Base-by-base conservation (phyloP, 352 stramenopile species). In the Pythium aristosporum region DNA sequence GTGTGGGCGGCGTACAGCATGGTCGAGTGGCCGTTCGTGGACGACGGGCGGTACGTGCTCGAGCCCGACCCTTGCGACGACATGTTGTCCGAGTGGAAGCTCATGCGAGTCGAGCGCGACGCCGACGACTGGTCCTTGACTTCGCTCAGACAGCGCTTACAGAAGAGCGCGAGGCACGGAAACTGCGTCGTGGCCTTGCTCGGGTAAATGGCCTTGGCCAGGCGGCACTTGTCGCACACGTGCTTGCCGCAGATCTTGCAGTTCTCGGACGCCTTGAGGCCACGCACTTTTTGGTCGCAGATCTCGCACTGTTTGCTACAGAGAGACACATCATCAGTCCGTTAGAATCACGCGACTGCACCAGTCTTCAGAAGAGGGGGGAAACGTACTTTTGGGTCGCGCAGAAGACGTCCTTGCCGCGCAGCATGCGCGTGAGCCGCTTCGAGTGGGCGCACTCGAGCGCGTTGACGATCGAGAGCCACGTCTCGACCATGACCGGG, bases 241-340 rank as follows among this genome's bases (percentile, higher is more conserved):
- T 83, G 86, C 74, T 87, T 87, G 61, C 80, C 72, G 30, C 80
- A 89, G 54, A 79, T 81, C 65, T 87, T 87, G 71, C 80, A 89
- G 60, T 77, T 78, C 57, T 87, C 73, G 25, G 73, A 73, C 12
- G 61, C 66, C 47, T 86, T 86, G 20, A 77, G 50, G 50, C 72
- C 57, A 57, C 77, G 84, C 34, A 89, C 69, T 63, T 83, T 85
- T 41, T 74, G 75, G 60, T 87, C 73, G 48, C 78, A 89, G 58
- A 86, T 82, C 55, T 87, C 78, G 39, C 80, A 87, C 23, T 68
- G 71, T 54, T 86, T 85, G 57, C 67, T 75, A 47, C 25, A 30
- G 25, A 30, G 28, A 65, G 3, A 63, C 9, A 62, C 3, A 63
- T 25, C 18, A 34, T n/a, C 15, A 28, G 15, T 36, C 20, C 10